Evolutionary conservation across 345 rosid genomes (phyloP).

Genomic region (Brassica incana): DNA sequence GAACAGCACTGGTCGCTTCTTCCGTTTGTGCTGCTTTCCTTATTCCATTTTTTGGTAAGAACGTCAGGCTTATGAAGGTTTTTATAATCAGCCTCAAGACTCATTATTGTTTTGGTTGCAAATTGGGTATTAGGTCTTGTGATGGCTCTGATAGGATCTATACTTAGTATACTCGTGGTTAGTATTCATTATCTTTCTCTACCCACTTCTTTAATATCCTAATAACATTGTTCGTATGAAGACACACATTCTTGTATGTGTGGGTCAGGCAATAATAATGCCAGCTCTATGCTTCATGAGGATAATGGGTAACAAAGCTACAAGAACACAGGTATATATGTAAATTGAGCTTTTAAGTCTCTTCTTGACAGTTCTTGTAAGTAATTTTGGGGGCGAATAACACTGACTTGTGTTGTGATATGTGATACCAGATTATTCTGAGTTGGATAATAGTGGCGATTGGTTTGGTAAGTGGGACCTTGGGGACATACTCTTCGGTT

Average conservation of each 20-base stretch:
- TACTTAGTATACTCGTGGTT: conserved; percentile 80
- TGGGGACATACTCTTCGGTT: conserved; percentile 70
- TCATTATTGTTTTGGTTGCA: not conserved
- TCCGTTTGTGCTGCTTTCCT: conserved; percentile 79
- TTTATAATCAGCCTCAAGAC: not conserved
- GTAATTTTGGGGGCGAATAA: not conserved
- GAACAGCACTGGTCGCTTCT: conserved; percentile 73
- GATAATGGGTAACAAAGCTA: conserved; percentile 69
- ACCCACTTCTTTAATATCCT: not conserved
- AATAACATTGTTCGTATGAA: not conserved
- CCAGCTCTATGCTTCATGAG: conserved; percentile 78
- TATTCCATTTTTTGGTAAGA: conserved; percentile 82
- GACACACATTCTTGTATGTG: conserved; percentile 5
- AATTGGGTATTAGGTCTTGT: conserved; percentile 54
- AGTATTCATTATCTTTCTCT: conserved; percentile 8
- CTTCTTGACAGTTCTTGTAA: not conserved
- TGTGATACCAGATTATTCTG: conserved; percentile 52
- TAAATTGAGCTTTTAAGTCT: not conserved
- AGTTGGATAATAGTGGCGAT: conserved; percentile 42
- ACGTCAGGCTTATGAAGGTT: not conserved
- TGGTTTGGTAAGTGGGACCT: conserved; percentile 53
- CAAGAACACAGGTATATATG: conserved; percentile 55
- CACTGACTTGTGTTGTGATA: not conserved
- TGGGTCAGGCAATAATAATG: conserved; percentile 68
- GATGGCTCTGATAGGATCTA: conserved; percentile 92